Conservation (phyloP, 192 early-diverging fungal species). For the Podila horticola region DNA sequence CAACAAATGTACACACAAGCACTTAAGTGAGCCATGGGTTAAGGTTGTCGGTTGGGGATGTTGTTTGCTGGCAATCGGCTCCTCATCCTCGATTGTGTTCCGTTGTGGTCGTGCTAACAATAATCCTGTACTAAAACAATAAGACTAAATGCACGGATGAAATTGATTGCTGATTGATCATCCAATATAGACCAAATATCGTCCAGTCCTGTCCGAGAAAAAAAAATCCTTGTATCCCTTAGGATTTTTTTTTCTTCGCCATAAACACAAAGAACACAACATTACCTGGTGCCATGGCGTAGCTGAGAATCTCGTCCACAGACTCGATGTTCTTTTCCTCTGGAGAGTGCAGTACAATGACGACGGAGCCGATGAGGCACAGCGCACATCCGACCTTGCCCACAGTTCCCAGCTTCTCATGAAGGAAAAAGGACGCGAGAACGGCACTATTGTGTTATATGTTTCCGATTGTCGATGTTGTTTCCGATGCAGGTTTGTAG, state of each 20-base stretch:
- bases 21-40: no score
- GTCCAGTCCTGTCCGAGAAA: neutral
- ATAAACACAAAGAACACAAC: slow-evolving; percentile 1
- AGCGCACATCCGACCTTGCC: slow-evolving; percentile 93
- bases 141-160: neutral
- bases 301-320: slow-evolving; percentile 85
- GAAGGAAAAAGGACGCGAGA: slow-evolving; percentile 87
- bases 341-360: slow-evolving; percentile 89
- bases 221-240: neutral
- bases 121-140: neutral
- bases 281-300: slow-evolving; percentile 80
- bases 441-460: slow-evolving; percentile 69
- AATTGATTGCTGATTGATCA: slow-evolving; percentile 35
- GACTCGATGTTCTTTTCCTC: slow-evolving; percentile 82
- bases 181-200: slow-evolving; percentile 22
- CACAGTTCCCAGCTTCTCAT: slow-evolving; percentile 82
- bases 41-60: no score
- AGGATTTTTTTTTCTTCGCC: neutral
- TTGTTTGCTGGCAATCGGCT: no score
- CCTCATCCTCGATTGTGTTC: no score
- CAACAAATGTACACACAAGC: no score
- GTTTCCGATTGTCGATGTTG: no score
- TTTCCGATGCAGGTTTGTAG: neutral
- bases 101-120: no score
- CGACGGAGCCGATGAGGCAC: slow-evolving; percentile 88